phyloP scores from a whole-genome alignment of 352 stramenopile genomes.

The Aphanomyces astaci region DNA sequence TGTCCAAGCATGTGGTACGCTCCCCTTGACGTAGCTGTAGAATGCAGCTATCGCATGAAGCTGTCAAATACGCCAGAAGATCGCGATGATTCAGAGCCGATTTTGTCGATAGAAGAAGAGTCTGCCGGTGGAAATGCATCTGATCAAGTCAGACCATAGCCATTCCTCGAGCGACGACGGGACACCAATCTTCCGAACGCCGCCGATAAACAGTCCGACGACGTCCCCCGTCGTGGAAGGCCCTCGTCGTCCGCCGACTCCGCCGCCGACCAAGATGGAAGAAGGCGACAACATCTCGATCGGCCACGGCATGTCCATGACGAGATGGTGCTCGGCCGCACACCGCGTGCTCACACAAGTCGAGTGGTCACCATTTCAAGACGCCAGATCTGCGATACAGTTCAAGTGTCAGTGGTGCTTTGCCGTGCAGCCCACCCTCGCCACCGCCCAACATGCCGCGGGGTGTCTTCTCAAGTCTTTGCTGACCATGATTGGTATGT shows the following conservation, averaged over 20 bases:
- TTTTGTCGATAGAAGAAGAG: not conserved
- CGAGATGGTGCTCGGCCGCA: not conserved
- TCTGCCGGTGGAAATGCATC: not conserved
- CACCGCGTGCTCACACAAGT: not conserved
- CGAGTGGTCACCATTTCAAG: not conserved
- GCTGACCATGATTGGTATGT: not conserved
- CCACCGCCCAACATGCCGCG: not conserved
- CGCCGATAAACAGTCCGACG: not conserved
- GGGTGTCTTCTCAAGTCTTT: not conserved
- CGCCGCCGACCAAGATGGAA: not conserved
- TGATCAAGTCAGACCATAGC: not conserved
- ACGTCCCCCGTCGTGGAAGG: not conserved
- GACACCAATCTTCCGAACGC: not conserved
- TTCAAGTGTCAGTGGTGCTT: not conserved
- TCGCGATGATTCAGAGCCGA: no score
- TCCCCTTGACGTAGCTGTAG: no score
- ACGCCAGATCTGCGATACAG: not conserved
- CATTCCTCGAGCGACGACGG: not conserved
- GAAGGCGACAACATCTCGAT: no score
- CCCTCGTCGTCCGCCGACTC: not conserved
- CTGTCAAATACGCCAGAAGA: no score
- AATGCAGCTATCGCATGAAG: no score
- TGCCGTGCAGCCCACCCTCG: not conserved
- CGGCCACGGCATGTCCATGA: not conserved
- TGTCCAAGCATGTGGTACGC: constrained; percentile 1